phyloP scores from a whole-genome alignment of 78 protist genomes.

The Pigoraptor vietnamica region DNA sequence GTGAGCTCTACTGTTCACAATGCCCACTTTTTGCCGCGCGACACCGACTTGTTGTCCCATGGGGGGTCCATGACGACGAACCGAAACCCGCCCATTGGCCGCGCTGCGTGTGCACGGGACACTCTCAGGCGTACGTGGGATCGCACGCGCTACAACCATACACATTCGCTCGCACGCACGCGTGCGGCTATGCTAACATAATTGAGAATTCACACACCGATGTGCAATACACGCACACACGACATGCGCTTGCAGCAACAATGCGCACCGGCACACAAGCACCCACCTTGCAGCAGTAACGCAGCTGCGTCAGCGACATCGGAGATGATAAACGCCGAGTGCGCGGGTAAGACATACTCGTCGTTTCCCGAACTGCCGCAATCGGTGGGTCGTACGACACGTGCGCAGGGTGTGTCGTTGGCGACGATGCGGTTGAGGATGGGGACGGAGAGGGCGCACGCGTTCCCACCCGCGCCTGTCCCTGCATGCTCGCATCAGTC shows the following conservation, averaged over 20 bases:
- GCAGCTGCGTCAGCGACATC: neutral
- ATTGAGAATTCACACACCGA: neutral
- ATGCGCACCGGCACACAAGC: no score
- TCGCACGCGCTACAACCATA: neutral
- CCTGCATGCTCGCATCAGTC: neutral
- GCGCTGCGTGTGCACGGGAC: neutral
- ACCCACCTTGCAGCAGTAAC: neutral
- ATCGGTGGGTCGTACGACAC: neutral
- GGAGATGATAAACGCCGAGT: neutral
- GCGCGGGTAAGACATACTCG: neutral
- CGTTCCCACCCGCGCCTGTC: no score
- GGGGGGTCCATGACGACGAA: neutral
- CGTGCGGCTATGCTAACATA: neutral
- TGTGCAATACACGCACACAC: neutral
- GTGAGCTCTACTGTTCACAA: neutral
- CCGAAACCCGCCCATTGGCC: neutral
- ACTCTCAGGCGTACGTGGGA: neutral
- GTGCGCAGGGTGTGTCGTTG: neutral
- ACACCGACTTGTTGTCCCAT: neutral
- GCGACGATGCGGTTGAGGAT: neutral
- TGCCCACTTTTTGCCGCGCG: neutral
- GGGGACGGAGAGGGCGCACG: no score
- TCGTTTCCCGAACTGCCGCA: neutral
- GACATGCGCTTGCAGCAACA: no score
- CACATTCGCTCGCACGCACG: neutral